Conservation (phyloP, 2,329 filamentous ascomycete genomes). For the Monosporascus cannonballus region DNA sequence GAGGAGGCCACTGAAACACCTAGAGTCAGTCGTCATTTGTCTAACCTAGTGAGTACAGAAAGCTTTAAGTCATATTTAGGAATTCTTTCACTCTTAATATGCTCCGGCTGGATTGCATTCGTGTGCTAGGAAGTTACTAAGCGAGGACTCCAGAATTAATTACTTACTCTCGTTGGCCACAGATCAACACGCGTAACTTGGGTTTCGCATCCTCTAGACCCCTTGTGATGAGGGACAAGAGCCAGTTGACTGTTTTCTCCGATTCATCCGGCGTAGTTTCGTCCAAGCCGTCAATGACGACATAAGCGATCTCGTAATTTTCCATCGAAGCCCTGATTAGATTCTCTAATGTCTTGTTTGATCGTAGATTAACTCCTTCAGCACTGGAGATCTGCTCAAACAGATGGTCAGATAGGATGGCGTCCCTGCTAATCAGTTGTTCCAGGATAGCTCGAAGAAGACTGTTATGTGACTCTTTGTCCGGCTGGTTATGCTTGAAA, state of each 20-base stretch:
- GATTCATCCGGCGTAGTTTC: constrained; percentile 4
- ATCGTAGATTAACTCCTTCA: too few relatives aligned
- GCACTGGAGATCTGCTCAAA: background rate
- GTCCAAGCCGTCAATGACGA: constrained; percentile 6
- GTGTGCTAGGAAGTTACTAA: too few relatives aligned
- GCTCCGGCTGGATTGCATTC: too few relatives aligned
- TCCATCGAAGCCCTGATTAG: constrained; percentile 1
- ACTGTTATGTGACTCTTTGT: constrained; percentile 1
- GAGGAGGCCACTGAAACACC: background rate
- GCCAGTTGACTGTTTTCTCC: background rate
- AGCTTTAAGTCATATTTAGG: too few relatives aligned
- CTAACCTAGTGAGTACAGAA: too few relatives aligned
- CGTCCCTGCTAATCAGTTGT: constrained; percentile 3
- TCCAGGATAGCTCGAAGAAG: constrained; percentile 4
- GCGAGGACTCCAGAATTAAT: too few relatives aligned
- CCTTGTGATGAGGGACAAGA: constrained; percentile 1
- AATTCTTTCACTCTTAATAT: too few relatives aligned
- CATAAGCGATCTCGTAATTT: constrained; percentile 1
- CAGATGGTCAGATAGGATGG: constrained; percentile 2
- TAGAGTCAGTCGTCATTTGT: too few relatives aligned
- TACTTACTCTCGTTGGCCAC: constrained; percentile 3
- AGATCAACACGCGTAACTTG: constrained; percentile 2
- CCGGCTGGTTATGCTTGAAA: constrained; percentile 4
- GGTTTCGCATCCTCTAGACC: too few relatives aligned
- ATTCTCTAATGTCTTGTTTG: background rate